These are phyloP conservation scores for Hericium coralloides DNA, from an alignment of 768 basidiomycete species.

Conservation along the genomic window DNA sequence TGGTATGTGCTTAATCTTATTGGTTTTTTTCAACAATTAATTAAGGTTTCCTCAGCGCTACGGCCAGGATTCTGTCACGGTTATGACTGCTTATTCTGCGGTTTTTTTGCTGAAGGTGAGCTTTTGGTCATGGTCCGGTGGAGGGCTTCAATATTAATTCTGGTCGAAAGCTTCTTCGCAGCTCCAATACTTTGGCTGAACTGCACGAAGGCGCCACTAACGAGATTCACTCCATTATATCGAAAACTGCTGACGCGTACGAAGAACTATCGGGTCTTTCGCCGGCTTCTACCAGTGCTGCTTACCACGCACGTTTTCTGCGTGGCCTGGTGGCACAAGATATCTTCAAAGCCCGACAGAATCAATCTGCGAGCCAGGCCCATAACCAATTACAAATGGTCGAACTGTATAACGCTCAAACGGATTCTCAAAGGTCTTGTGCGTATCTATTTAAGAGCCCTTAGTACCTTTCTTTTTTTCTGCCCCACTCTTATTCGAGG, in stretches of 20 bases:
- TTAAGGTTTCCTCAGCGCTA: slow-evolving; percentile 47
- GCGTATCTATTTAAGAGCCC: neutral
- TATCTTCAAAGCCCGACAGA: slow-evolving; percentile 37
- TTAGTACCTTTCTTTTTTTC: neutral
- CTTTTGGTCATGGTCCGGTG: neutral
- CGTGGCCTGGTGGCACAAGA: slow-evolving; percentile 60
- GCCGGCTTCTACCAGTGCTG: slow-evolving; percentile 47
- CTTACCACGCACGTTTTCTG: slow-evolving; percentile 74
- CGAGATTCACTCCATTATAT: slow-evolving; percentile 59
- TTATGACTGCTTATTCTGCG: slow-evolving; percentile 83
- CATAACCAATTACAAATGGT: slow-evolving; percentile 4
- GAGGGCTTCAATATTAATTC: neutral
- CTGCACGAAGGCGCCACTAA: slow-evolving; percentile 51
- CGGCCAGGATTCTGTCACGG: slow-evolving; percentile 74
- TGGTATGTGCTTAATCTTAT: slow-evolving; percentile 35
- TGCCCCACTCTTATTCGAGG: neutral
- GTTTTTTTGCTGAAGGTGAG: slow-evolving; percentile 69
- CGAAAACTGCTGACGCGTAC: slow-evolving; percentile 70
- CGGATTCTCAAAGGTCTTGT: neutral
- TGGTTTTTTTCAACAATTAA: neutral
- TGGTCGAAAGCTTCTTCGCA: slow-evolving; percentile 53
- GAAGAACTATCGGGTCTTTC: slow-evolving; percentile 58
- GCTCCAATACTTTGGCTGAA: slow-evolving; percentile 45
- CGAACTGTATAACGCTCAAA: neutral
- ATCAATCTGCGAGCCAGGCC: neutral